phyloP scores from a whole-genome alignment of 2,329 filamentous ascomycete genomes.

The Bretziella fagacearum region DNA sequence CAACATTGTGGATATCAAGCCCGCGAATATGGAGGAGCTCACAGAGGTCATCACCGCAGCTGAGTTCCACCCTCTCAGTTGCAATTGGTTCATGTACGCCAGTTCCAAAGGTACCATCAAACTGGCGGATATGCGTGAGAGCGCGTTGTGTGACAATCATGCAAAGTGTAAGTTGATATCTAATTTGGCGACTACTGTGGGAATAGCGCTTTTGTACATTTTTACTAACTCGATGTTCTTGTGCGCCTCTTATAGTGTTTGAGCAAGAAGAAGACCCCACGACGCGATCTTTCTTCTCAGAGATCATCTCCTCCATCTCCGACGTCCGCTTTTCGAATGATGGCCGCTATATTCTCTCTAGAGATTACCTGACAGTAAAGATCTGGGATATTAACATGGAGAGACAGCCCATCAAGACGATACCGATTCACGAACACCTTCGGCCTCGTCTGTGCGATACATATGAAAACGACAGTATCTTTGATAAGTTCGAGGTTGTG shows the following conservation, averaged over 20 bases:
- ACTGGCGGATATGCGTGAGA: conserved; percentile 94
- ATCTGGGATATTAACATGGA: conserved; percentile 99
- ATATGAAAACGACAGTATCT: conserved; percentile 98
- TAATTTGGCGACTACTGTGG: neutral
- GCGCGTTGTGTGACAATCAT: conserved; percentile 87
- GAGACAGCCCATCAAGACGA: conserved; percentile 90
- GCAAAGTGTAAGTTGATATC: conserved; percentile 53
- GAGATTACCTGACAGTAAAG: conserved; percentile 96
- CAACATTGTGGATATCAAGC: conserved; percentile 99
- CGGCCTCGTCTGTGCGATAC: conserved; percentile 90
- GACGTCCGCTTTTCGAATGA: conserved; percentile 96
- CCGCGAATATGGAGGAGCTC: conserved; percentile 98
- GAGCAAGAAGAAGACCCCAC: conserved; percentile 97
- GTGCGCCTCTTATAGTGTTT: conserved; percentile 48
- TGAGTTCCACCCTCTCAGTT: conserved; percentile 91
- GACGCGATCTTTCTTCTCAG: conserved; percentile 95
- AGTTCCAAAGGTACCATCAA: conserved; percentile 99
- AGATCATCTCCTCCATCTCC: conserved; percentile 98
- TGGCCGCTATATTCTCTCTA: conserved; percentile 88
- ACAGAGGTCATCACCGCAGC: conserved; percentile 97
- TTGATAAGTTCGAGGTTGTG: conserved; percentile 98
- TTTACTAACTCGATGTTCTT: neutral
- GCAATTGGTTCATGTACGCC: conserved; percentile 99
- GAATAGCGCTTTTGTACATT: neutral
- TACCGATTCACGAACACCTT: conserved; percentile 94